Base-by-base conservation (phyloP, 305 asterid species). In the Stenogyne calaminthoides region DNA sequence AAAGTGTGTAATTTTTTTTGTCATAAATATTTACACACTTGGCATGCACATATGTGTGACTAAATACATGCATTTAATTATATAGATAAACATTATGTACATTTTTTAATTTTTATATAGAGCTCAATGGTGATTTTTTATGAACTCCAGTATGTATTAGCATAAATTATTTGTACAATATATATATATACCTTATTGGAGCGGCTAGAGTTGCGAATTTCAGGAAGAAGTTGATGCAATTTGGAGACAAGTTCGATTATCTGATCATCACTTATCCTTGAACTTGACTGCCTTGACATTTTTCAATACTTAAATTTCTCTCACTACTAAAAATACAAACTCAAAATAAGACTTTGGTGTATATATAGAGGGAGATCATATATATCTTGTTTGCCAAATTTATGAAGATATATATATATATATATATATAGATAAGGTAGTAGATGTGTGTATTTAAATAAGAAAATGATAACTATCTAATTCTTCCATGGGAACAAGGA, bases 201-300 rank as follows among this genome's bases (percentile, higher is more conserved):
- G 74, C 93, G 92, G 19, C 86, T 76, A 47, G 70, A 27, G 67
- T 74, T 78, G 69, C 81, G 89, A 81, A 86, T 81, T 78, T 91
- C 89, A 0, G 97, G 97, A 15, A 91, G 86, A 72, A 88, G 90
- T 51, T 87, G 94, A 51, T 88, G 91, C 76, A 91, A 76, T 82
- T 89, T 88, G 76, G 97, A 86, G 34, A 91, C 82, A 42, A 91
- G 92, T 44, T 87, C 88, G 60, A 86, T 83, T 27, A 91, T 91
- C 72, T 91, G 90, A 63, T 91, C 94, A 64, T 91, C 97, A 4
- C 88, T 69, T 59, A 91, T 91, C 72, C 97, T 85, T 0, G 94
- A 72, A 12, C 82, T 80, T 14, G 52, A 64, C 68, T 86, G 87
- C 76, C 92, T 83, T n/a, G 93, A 86, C 78, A 75, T 74, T 32